Conservation (phyloP, 768 basidiomycete species). For the Trametes coccinea region DNA sequence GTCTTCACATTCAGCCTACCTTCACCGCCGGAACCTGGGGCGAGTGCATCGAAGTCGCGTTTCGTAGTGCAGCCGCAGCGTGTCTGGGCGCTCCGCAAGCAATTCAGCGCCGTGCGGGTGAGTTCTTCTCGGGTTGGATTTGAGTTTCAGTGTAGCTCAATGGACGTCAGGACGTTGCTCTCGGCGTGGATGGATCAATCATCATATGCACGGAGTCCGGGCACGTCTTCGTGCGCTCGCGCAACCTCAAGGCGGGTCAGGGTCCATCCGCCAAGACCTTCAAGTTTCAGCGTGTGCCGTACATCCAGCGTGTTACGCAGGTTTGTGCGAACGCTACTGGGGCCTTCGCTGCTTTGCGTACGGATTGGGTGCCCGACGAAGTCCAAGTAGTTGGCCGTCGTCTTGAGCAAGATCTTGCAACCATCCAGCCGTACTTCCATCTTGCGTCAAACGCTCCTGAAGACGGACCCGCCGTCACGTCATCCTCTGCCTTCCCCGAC, state of each 20-base stretch:
- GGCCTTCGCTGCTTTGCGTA: constrained; percentile 81
- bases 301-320: constrained; percentile 79
- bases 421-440: constrained; percentile 59
- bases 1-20: constrained; percentile 77
- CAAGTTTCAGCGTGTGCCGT: constrained; percentile 80
- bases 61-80: constrained; percentile 75
- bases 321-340: constrained; percentile 84
- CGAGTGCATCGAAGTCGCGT: constrained; percentile 26
- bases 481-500: neutral
- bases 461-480: neutral
- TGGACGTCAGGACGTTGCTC: constrained; percentile 70
- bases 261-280: constrained; percentile 46
- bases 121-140: constrained; percentile 20
- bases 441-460: neutral
- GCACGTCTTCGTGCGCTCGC: constrained; percentile 84
- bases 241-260: constrained; percentile 34
- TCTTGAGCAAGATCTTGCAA: constrained; percentile 65
- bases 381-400: constrained; percentile 57
- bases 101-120: constrained; percentile 81
- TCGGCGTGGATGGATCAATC: constrained; percentile 84
- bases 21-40: constrained; percentile 31
- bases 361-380: constrained; percentile 62
- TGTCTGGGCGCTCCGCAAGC: constrained; percentile 86
- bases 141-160: neutral
- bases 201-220: constrained; percentile 94